Percentiles rank a stretch among this genome's conserved stretches.
phyloP scores from a whole-genome alignment of 2,329 filamentous ascomycete species.

The Claviceps digitariae region DNA sequence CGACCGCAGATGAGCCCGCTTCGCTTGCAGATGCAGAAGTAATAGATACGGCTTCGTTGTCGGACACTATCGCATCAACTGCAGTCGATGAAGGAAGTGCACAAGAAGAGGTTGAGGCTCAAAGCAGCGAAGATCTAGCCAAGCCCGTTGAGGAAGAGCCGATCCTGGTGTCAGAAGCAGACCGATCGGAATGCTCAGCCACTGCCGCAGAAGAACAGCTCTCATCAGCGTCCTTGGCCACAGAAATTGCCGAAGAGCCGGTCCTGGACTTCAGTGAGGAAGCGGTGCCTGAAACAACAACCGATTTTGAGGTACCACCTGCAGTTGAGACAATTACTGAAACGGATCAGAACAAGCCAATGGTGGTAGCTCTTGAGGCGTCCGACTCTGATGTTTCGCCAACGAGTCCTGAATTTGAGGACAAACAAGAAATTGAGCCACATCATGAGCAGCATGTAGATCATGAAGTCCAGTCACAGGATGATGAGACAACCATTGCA shows the following conservation, averaged over 20 bases:
- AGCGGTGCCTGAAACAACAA: neutral
- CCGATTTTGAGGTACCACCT: neutral
- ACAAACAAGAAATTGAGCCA: neutral
- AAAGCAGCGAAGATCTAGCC: neutral
- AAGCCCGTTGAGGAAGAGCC: neutral
- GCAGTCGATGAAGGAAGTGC: neutral
- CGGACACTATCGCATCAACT: neutral
- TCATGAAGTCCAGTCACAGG: neutral
- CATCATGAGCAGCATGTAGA: neutral
- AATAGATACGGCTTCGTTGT: neutral
- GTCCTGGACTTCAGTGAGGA: neutral
- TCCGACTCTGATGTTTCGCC: neutral
- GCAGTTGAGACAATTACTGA: neutral
- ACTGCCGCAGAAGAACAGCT: neutral
- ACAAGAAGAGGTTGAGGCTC: neutral
- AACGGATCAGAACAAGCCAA: neutral
- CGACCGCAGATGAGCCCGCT: neutral
- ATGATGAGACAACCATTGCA: neutral
- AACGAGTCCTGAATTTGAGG: neutral
- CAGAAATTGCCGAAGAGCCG: neutral
- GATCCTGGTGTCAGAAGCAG: neutral
- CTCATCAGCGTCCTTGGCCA: neutral
- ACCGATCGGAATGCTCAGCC: neutral
- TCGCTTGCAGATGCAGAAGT: neutral
- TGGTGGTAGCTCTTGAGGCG: neutral